Conservation (phyloP, 441 rosid genomes). For the Gossypium schwendimanii region DNA sequence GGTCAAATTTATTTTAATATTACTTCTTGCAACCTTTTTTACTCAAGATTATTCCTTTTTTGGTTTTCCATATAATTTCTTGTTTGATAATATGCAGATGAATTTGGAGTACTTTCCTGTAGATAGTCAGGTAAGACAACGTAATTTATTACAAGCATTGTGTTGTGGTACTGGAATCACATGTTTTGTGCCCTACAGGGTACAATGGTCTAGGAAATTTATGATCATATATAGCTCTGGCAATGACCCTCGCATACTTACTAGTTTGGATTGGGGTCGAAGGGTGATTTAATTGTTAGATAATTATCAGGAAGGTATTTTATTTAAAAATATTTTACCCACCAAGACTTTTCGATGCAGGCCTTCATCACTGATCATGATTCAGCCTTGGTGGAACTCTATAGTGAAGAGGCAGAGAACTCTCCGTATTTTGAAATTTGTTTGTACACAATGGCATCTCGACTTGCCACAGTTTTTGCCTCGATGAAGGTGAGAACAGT, state of each 20-base stretch:
- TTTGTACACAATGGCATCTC: slow-evolving; percentile 51
- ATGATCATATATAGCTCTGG: background rate
- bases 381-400: slow-evolving; percentile 47
- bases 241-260: background rate
- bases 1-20: slow-evolving; percentile 25
- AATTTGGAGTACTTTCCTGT: slow-evolving; percentile 68
- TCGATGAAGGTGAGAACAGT: slow-evolving; percentile 41
- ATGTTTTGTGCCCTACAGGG: background rate
- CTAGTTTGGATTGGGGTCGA: background rate
- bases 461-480: slow-evolving; percentile 66
- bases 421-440: slow-evolving; percentile 42
- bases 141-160: background rate
- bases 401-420: slow-evolving; percentile 41
- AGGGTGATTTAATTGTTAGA: background rate
- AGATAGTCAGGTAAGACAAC: slow-evolving; percentile 45
- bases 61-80: background rate
- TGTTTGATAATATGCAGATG: slow-evolving; percentile 37
- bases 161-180: background rate
- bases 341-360: slow-evolving; percentile 31
- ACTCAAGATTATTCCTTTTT: background rate
- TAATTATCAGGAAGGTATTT: background rate
- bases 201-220: background rate
- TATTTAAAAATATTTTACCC: slow-evolving; percentile 2
- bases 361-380: slow-evolving; percentile 73
- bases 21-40: background rate